Conservation (phyloP, 345 rosid genomes). For the Turritis glabra region DNA sequence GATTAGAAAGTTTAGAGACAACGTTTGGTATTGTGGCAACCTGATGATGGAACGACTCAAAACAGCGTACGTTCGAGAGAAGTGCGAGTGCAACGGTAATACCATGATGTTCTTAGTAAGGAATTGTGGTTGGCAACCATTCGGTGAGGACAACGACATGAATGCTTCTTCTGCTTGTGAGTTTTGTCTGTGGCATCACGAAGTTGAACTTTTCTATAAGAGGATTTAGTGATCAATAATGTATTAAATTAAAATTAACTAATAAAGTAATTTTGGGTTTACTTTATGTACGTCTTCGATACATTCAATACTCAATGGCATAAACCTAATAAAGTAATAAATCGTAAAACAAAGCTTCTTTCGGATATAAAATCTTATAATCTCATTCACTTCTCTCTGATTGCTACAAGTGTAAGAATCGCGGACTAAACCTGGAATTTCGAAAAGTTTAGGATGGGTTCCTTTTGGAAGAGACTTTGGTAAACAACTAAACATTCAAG, state of each 20-base stretch:
- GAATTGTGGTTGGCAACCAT: neutral
- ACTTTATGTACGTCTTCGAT: neutral
- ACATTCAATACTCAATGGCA: neutral
- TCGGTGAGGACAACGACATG: neutral
- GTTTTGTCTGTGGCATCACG: slow-evolving; percentile 14
- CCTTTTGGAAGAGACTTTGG: no score
- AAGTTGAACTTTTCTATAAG: slow-evolving; percentile 1
- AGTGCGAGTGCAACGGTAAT: slow-evolving; percentile 20
- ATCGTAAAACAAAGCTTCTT: neutral
- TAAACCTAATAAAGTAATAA: neutral
- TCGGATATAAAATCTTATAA: neutral
- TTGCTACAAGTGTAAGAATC: no score
- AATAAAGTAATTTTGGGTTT: neutral
- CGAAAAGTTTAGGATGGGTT: no score
- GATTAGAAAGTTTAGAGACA: neutral
- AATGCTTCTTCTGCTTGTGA: slow-evolving; percentile 16
- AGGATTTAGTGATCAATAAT: neutral
- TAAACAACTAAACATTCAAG: neutral
- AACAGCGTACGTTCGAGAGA: neutral
- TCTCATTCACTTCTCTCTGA: neutral
- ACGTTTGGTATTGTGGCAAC: neutral
- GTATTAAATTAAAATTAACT: neutral
- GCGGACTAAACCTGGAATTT: no score
- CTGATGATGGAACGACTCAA: slow-evolving; percentile 9
- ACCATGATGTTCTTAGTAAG: slow-evolving; percentile 5